Evolutionary conservation across 768 basidiomycete genomes (phyloP).

Genomic region (Podaxis sp.): DNA sequence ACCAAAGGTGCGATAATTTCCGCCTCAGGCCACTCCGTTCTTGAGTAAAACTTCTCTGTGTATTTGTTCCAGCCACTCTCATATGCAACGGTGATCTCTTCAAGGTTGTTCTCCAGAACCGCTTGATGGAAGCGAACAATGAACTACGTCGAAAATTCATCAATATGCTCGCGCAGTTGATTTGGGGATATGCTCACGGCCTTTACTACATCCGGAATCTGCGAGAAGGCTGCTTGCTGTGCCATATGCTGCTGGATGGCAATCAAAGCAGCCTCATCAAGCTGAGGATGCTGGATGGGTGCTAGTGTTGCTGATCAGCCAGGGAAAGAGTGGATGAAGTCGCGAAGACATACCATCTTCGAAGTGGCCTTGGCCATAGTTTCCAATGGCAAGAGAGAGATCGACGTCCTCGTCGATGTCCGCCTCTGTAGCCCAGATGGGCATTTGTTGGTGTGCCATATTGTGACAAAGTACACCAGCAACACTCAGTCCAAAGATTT

Average conservation of each 20-base stretch:
- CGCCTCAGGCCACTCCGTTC: conserved; percentile 96
- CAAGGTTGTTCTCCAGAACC: conserved; percentile 84
- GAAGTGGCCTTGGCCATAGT: conserved; percentile 64
- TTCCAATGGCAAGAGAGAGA: conserved; percentile 62
- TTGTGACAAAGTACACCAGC: conserved; percentile 11
- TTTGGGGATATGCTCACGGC: conserved; percentile 44
- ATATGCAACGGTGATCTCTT: conserved; percentile 89
- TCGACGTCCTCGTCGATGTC: conserved; percentile 83
- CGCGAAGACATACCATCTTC: conserved; percentile 49
- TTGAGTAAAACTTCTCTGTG: conserved; percentile 93
- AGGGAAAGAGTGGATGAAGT: neutral
- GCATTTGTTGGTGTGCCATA: conserved; percentile 64
- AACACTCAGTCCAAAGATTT: conserved; percentile 23
- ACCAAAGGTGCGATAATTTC: conserved; percentile 94
- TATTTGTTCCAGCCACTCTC: conserved; percentile 97
- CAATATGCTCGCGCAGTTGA: neutral
- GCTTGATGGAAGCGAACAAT: conserved; percentile 94
- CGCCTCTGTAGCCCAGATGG: conserved; percentile 73
- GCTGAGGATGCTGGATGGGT: conserved; percentile 52
- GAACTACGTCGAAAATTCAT: conserved; percentile 49
- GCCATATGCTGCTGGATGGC: conserved; percentile 83
- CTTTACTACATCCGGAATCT: conserved; percentile 88
- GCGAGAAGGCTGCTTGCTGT: conserved; percentile 76
- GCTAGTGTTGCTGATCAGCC: conserved; percentile 23
- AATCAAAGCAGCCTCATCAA: conserved; percentile 65